Percentiles rank a stretch among this genome's conserved stretches.
These are phyloP conservation scores for Colletotrichum tropicale DNA, from an alignment of 2,329 filamentous ascomycete genomes.

Conservation along the genomic window DNA sequence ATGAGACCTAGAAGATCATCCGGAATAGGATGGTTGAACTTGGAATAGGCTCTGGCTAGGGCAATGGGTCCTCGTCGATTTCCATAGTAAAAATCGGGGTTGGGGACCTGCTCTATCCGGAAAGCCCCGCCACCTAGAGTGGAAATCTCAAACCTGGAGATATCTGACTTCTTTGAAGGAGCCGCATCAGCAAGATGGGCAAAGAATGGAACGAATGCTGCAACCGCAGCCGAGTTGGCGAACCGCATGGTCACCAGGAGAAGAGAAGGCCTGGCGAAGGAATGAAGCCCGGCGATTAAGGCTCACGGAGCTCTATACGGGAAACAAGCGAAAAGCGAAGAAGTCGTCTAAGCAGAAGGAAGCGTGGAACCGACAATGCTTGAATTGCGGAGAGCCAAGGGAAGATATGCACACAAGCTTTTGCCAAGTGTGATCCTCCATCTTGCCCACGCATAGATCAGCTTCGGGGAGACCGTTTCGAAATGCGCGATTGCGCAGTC, in stretches of 20 bases:
- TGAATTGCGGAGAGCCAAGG: not conserved
- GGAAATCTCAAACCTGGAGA: conserved; percentile 31
- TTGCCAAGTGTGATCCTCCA: conserved; percentile 15
- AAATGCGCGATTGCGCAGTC: not conserved
- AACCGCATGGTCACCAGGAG: conserved; percentile 35
- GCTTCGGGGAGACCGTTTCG: conserved; percentile 3
- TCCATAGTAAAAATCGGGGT: conserved; percentile 35
- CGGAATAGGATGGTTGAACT: conserved; percentile 39
- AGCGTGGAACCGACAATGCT: not conserved
- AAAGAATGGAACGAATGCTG: conserved; percentile 27
- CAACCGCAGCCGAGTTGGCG: conserved; percentile 32
- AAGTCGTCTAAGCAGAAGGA: not conserved
- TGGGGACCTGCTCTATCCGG: conserved; percentile 41
- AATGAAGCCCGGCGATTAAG: conserved; percentile 18
- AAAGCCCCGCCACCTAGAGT: conserved; percentile 44
- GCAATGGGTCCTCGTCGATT: conserved; percentile 40
- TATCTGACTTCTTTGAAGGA: conserved; percentile 26
- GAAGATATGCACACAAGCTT: conserved; percentile 20
- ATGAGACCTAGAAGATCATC: conserved; percentile 36
- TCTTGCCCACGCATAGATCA: conserved; percentile 10
- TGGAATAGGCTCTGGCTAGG: conserved; percentile 42
- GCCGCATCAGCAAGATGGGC: conserved; percentile 30
- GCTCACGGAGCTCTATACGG: conserved; percentile 14
- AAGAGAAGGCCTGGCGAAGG: conserved; percentile 14
- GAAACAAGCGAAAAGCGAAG: not conserved